Evolutionary conservation across 2,329 filamentous ascomycete genomes (phyloP), one percentile per base, ranked within the genome.

Genomic region (Diaporthe humulicola): DNA sequence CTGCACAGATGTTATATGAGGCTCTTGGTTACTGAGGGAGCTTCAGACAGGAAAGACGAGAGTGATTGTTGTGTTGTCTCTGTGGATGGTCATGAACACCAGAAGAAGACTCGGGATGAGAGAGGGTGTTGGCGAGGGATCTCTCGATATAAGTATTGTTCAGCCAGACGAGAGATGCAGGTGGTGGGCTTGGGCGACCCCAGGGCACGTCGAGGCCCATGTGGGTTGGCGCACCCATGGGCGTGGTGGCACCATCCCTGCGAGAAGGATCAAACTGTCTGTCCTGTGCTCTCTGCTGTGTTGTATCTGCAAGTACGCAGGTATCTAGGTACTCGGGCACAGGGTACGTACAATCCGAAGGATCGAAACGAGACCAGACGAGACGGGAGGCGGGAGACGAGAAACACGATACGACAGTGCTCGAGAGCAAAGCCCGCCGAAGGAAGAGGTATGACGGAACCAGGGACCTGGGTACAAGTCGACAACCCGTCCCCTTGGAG

Each of bases 101-200:
- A 52, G 45, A 40, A 45, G 38, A 72, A 60, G 70, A 56, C 45
- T 52, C 57, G 57, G 36, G n/a, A 64, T 54, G 57, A 25, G 33
- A 72, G 70, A 54, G n/a, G 45, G 36, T 58, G 36, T 64, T 69
- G 64, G 64, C 45, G 70, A 64, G 70, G 70, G 70, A 72, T 72
- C 33, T 54, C 57, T 38, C 56, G 25, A 64, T 72, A 72, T 72
- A 72, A 64, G 70, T 72, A 72, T 72, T 70, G 40, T 58, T 70
- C 54, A 36, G 70, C 45, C 70, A 38, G 57, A 72, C 45, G 45
- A 40, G 36, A 64, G 45, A 42, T 28, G 56, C 33, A 71, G 57
- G 36, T 40, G 30, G 38, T 60, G 54, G 64, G 30, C 45, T 60
- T 61, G 50, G 70, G 45, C 70, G 48, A 64, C 70, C 57, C 57